Evolutionary conservation across 2,329 filamentous ascomycete genomes (phyloP).

Genomic region (Penicillium frequentans): DNA sequence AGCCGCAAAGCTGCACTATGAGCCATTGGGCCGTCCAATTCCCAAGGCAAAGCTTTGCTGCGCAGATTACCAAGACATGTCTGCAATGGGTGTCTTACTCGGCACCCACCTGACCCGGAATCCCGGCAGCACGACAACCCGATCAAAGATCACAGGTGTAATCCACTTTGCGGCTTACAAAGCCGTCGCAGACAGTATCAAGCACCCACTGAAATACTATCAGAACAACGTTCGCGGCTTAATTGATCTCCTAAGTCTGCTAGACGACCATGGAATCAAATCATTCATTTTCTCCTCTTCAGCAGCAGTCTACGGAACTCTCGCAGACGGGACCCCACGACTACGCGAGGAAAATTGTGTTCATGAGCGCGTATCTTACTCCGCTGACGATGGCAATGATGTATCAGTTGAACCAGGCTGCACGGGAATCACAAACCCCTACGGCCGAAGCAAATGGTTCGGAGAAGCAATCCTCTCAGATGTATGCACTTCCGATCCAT

Average conservation of each 20-base stretch:
- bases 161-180: conserved; percentile 2
- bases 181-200: conserved; percentile 4
- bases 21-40: neutral
- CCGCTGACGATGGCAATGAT: neutral
- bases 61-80: neutral
- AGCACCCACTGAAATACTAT: neutral
- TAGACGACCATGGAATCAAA: neutral
- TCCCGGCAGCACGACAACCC: neutral
- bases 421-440: conserved; percentile 2
- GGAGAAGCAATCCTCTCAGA: conserved; percentile 2
- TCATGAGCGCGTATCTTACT: neutral
- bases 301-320: conserved; percentile 1
- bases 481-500: neutral
- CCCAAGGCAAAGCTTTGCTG: conserved; percentile 2
- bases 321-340: neutral
- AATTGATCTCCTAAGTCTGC: neutral
- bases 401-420: neutral
- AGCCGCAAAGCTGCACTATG: conserved; percentile 1
- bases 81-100: neutral
- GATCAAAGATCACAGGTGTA: conserved; percentile 1
- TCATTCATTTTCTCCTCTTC: conserved; percentile 4
- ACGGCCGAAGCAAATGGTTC: conserved; percentile 3
- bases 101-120: neutral
- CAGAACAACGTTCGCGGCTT: conserved; percentile 1
- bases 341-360: conserved; percentile 2